Base-by-base conservation (phyloP, 768 basidiomycete species). In the Leccinum boreale region DNA sequence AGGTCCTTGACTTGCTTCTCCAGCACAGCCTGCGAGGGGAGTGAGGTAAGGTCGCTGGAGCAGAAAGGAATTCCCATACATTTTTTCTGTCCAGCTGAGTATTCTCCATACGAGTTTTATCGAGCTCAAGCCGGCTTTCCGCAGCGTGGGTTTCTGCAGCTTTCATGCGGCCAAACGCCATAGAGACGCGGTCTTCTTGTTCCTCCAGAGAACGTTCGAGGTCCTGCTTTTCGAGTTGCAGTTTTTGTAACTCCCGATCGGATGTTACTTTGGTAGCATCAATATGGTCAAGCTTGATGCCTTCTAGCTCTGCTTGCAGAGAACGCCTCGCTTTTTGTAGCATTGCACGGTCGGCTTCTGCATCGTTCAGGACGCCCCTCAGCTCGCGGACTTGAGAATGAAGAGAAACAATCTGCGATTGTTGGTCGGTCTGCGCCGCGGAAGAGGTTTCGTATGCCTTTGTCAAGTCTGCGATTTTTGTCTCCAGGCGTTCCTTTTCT, bases 351-450 rank as follows among this genome's bases (percentile, higher is more conserved):
- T 93, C 92, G 3, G 89, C 85, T 68, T 94, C 92, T 4, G 90
- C 90, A 58, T 94, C 92, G 65, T 93, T 90, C 60, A 94, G 75
- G 15, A 92, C 89, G 24, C 81, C 75, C 8, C 91, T 85, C 28
- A 94, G 78, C 65, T 94, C 90, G 44, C 89, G 85, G 54, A 92
- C 90, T 79, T 94, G 91, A 1, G 89, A 90, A 65, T 93, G 89
- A 15, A 93, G 79, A 3, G 87, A 81, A 28, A 90, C 87, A 48
- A 94, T 92, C 60, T 92, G 92, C 0, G 86, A 77, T 67, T 92
- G 91, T 63, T 93, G 92, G 63, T 93, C 92, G 0, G 84, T 76
- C 64, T 92, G 90, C 1, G 83, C 86, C 42, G 80, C 80, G 1
- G 79, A 81, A 2, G 90, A 86, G 1, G 85, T 78, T 62, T 92